Evolutionary conservation across 2,329 filamentous ascomycete species (phyloP), one percentile per base, ranked within the genome.

Genomic region (Xylariales sp.): DNA sequence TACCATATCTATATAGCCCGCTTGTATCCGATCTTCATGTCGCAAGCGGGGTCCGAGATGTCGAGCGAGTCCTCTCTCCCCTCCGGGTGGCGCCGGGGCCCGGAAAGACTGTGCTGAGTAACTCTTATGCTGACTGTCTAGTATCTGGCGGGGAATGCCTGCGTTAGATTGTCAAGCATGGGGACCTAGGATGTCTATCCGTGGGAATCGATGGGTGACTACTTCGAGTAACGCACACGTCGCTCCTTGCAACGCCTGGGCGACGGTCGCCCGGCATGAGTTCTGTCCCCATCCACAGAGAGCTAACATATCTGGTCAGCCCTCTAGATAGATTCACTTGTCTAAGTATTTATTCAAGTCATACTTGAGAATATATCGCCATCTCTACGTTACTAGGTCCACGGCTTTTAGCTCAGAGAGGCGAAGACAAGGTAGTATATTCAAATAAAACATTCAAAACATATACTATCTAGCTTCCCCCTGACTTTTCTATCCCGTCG

Each of bases 401-500:
- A 57, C 14, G 43, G 23, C 32, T 12, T 23, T 16, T 30, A 9
- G 7, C 18, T 5, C 16, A 49, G 2, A 28, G 48, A 46, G 23
- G 56, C 8, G 49, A 60, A 54, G 39, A 39, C 30, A 7, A 34
- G 39, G 18, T 57, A 41, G 55, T 54, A 60, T 60, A 65, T 54
- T 60, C 55, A 16, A 23, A 59, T 23, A 50, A 57, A 18, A 36
- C 32, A 18, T 45, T 56, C 45, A 54, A 65, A 65, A 57, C 56
- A 46, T 57, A 48, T 58, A 65, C 41, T 28, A 36, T 7, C 49
- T 28, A 36, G 10, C 49, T 58, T 53, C 61, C 16, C 41, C 62
- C 52, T 57, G 45, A 52, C 34, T 30, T 32, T 49, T 65, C 66
- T 68, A 68, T 68, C 28, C 39, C 57, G 56, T 57, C 62, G 23